Evolutionary conservation across 768 basidiomycete genomes (phyloP).

Genomic region (Rhizopogon vinicolor): DNA sequence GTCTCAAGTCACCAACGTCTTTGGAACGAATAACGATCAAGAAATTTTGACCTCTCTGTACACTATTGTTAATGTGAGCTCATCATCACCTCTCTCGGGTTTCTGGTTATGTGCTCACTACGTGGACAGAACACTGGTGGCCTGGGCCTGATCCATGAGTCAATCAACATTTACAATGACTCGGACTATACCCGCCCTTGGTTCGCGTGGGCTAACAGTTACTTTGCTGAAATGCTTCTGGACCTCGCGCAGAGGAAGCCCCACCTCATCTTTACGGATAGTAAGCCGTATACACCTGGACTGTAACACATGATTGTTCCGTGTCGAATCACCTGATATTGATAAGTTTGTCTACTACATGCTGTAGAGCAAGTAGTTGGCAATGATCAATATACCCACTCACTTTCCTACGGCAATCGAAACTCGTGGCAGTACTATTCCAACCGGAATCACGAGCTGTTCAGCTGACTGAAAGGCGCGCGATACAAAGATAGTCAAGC

Average conservation of each 20-base stretch:
- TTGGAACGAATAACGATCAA: constrained; percentile 65
- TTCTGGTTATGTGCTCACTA: not conserved
- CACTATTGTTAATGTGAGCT: constrained; percentile 62
- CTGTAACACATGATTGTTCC: constrained; percentile 17
- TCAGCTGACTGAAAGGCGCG: constrained; percentile 28
- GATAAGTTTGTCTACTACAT: not conserved
- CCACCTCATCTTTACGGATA: constrained; percentile 53
- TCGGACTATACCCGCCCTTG: constrained; percentile 63
- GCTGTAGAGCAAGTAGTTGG: no score
- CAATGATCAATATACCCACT: no score
- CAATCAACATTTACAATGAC: constrained; percentile 55
- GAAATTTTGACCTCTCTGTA: constrained; percentile 64
- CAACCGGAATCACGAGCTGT: constrained; percentile 50
- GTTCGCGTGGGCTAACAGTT: constrained; percentile 85
- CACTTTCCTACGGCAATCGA: no score
- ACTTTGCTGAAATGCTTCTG: constrained; percentile 78
- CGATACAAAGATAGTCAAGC: constrained; percentile 89
- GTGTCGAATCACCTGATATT: not conserved
- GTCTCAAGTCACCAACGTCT: constrained; percentile 73
- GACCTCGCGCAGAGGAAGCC: constrained; percentile 76
- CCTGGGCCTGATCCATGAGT: constrained; percentile 77
- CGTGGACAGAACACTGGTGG: constrained; percentile 58
- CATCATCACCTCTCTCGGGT: not conserved
- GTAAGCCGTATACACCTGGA: constrained; percentile 53
- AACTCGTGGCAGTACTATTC: no score